phyloP scores from a whole-genome alignment of 2,329 filamentous ascomycete genomes.

The Fusarium phyllophilum region DNA sequence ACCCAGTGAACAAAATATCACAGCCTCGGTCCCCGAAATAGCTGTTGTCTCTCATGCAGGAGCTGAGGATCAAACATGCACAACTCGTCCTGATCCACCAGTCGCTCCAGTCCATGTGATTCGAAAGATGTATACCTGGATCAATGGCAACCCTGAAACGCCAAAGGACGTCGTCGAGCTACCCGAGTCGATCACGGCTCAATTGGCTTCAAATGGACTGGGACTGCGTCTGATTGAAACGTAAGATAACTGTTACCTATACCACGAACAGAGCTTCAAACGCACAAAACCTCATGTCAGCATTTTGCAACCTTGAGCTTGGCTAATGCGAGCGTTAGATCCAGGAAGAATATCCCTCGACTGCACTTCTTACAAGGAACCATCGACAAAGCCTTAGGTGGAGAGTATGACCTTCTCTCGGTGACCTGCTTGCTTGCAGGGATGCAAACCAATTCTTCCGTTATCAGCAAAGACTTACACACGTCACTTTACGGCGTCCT shows the following conservation, averaged over 20 bases:
- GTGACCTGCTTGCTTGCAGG: background rate
- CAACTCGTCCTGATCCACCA: rapidly evolving
- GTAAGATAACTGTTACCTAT: background rate
- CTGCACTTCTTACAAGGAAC: background rate
- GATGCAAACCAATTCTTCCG: background rate
- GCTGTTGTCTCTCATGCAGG: rapidly evolving
- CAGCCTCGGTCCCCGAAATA: rapidly evolving
- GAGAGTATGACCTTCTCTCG: background rate
- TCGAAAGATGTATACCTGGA: background rate
- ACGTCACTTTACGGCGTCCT: background rate
- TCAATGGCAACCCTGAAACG: background rate
- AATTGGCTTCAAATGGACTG: background rate
- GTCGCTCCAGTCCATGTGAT: background rate
- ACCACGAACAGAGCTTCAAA: no score
- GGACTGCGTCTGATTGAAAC: background rate
- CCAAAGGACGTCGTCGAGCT: background rate
- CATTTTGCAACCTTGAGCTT: rapidly evolving
- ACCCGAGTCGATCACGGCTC: background rate
- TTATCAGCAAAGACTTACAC: background rate
- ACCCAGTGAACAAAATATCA: no score
- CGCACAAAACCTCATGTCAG: rapidly evolving
- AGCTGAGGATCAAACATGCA: background rate
- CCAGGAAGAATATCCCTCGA: background rate
- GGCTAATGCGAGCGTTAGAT: background rate
- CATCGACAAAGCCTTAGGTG: rapidly evolving